A percentile compares a stretch with the other conserved stretches of the same genome.
phyloP scores from a whole-genome alignment of 2,329 filamentous ascomycete species.

The Penicillium capsulatum region DNA sequence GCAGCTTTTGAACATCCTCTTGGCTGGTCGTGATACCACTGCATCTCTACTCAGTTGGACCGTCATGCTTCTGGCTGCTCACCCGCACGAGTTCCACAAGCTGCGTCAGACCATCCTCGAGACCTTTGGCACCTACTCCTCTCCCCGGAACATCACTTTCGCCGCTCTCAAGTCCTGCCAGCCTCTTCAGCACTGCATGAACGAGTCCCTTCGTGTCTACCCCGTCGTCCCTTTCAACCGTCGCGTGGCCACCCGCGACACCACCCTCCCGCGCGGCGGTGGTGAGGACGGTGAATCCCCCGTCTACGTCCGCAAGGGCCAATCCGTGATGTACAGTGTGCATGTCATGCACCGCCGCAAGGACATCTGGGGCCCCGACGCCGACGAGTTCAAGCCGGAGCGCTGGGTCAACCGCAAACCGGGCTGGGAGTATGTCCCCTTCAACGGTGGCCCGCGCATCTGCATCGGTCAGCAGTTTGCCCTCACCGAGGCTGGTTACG shows the following conservation, averaged over 20 bases:
- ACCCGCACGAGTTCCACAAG: slow-evolving; percentile 35
- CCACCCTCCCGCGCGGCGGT: slow-evolving; percentile 51
- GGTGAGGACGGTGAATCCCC: slow-evolving; percentile 58
- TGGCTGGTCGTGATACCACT: slow-evolving; percentile 54
- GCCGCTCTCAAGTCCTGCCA: slow-evolving; percentile 40
- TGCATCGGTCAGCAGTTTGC: slow-evolving; percentile 80
- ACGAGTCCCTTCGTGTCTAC: slow-evolving; percentile 44
- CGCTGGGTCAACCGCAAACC: slow-evolving; percentile 63
- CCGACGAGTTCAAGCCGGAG: slow-evolving; percentile 59
- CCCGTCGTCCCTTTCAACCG: slow-evolving; percentile 47
- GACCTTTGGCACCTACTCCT: slow-evolving; percentile 39
- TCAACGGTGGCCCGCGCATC: slow-evolving; percentile 69
- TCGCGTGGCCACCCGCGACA: slow-evolving; percentile 39
- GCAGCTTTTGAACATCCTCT: slow-evolving; percentile 50
- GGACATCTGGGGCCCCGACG: slow-evolving; percentile 47
- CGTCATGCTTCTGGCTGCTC: slow-evolving; percentile 43
- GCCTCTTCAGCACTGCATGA: slow-evolving; percentile 37
- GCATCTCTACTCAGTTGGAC: slow-evolving; percentile 45
- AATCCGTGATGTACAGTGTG: slow-evolving; percentile 62
- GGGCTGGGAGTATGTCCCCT: slow-evolving; percentile 69
- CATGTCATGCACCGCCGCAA: slow-evolving; percentile 68
- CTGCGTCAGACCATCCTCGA: slow-evolving; percentile 32
- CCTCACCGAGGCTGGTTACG: slow-evolving; percentile 64
- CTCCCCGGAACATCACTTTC: slow-evolving; percentile 43
- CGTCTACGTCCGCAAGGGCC: slow-evolving; percentile 63